Percentiles rank a stretch among this genome's conserved stretches.
Evolutionary conservation across 192 early-diverging fungal species (phyloP).

Genomic region (Mortierella claussenii): DNA sequence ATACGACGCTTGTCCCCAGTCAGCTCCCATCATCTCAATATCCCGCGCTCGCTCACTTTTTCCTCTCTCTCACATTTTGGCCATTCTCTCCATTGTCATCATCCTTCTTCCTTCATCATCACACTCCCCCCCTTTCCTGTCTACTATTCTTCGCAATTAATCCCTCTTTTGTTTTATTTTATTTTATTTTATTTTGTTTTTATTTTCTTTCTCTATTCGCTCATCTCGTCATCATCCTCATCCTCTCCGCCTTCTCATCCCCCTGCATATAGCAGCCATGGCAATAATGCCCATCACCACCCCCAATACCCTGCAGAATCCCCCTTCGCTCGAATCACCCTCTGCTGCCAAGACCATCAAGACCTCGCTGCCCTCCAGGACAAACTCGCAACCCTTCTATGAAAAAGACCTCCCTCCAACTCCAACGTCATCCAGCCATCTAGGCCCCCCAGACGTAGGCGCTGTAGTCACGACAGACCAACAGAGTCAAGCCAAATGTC

Average conservation of each 20-base stretch:
- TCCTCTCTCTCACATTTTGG: neutral
- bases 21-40: neutral
- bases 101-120: constrained; percentile 3
- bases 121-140: neutral
- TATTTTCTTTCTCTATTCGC: neutral
- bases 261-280: constrained; percentile 28
- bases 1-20: no score
- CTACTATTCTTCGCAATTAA: neutral
- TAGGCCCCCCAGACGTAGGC: constrained; percentile 6
- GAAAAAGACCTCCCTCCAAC: constrained; percentile 49
- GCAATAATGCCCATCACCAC: constrained; percentile 44
- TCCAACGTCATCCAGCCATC: constrained; percentile 33
- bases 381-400: constrained; percentile 35
- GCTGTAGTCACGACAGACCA: neutral
- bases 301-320: constrained; percentile 25
- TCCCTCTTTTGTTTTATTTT: neutral
- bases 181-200: neutral
- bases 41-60: neutral
- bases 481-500: no score
- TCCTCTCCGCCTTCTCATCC: neutral
- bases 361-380: constrained; percentile 18
- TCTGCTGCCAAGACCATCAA: constrained; percentile 21
- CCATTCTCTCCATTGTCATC: neutral
- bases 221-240: neutral
- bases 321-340: constrained; percentile 18